phyloP scores from a whole-genome alignment of 2,329 filamentous ascomycete species.

The Aspergillus ibericus region DNA sequence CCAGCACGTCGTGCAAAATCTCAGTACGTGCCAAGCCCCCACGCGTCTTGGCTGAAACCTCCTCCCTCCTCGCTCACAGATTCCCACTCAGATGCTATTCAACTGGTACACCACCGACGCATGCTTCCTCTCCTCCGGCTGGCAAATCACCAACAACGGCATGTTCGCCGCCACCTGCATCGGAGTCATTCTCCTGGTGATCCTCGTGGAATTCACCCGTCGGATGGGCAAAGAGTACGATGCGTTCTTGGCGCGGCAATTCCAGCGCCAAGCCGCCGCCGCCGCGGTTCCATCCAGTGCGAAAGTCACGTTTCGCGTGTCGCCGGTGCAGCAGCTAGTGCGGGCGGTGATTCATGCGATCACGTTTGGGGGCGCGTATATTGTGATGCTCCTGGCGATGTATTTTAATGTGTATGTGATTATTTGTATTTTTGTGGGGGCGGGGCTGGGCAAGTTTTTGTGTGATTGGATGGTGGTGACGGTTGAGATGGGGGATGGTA shows the following conservation, averaged over 20 bases:
- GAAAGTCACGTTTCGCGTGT: slow-evolving; percentile 11
- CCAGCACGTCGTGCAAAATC: slow-evolving; percentile 11
- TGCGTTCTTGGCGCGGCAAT: slow-evolving; percentile 12
- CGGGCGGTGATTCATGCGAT: slow-evolving; percentile 11
- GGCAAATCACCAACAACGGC: slow-evolving; percentile 15
- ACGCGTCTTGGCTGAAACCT: too few relatives aligned
- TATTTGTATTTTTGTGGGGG: slow-evolving; percentile 15
- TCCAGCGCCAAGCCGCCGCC: slow-evolving; percentile 7
- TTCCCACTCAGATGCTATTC: slow-evolving; percentile 25
- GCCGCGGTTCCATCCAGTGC: too few relatives aligned
- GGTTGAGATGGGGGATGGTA: too few relatives aligned
- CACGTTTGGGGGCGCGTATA: slow-evolving; percentile 14
- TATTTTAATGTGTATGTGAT: slow-evolving; percentile 18
- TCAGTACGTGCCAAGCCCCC: slow-evolving; percentile 12
- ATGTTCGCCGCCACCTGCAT: slow-evolving; percentile 18
- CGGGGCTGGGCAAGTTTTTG: slow-evolving; percentile 15
- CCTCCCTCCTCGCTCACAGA: too few relatives aligned
- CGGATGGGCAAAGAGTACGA: slow-evolving; percentile 15
- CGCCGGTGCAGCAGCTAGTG: slow-evolving; percentile 14
- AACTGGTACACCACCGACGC: slow-evolving; percentile 26
- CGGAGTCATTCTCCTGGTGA: slow-evolving; percentile 13
- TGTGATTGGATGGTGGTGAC: slow-evolving; percentile 2
- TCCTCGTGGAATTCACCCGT: slow-evolving; percentile 14
- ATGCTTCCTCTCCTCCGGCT: slow-evolving; percentile 13
- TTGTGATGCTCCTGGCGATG: slow-evolving; percentile 17